Percentiles rank a stretch among this genome's conserved stretches.
phyloP scores from a whole-genome alignment of 2,329 filamentous ascomycete species.

The Pyricularia grisea region DNA sequence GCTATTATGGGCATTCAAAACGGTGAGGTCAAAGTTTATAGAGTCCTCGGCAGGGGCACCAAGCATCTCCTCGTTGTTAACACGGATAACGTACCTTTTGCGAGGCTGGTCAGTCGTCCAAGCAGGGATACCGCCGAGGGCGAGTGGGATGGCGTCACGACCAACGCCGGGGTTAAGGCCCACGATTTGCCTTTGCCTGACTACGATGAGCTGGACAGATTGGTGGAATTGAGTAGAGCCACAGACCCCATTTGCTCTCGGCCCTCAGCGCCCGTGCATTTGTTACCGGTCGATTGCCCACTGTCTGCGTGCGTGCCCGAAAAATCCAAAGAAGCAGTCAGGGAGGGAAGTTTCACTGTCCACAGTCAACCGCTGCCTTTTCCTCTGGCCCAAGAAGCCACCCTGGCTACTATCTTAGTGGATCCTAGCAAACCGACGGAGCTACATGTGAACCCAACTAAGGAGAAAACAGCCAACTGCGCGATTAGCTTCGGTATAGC shows the following conservation, averaged over 20 bases:
- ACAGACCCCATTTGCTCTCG: not conserved
- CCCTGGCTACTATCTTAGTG: not conserved
- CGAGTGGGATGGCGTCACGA: not conserved
- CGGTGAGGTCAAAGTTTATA: conserved; percentile 58
- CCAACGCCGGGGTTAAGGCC: not conserved
- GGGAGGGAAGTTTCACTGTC: not conserved
- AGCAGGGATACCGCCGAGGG: not conserved
- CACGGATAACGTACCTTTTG: conserved; percentile 35
- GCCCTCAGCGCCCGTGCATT: not conserved
- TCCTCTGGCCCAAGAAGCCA: no score
- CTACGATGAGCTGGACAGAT: not conserved
- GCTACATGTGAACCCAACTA: not conserved
- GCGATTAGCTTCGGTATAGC: not conserved
- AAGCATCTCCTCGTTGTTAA: conserved; percentile 62
- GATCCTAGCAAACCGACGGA: not conserved
- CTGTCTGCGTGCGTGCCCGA: not conserved
- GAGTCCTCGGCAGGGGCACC: conserved; percentile 58
- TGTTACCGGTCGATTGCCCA: not conserved
- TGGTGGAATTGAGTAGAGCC: not conserved
- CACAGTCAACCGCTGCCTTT: no score
- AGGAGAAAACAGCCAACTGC: not conserved
- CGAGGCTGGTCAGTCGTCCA: conserved; percentile 28
- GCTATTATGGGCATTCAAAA: conserved; percentile 59
- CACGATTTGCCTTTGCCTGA: not conserved
- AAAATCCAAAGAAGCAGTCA: not conserved